Percentiles rank a stretch among this genome's conserved stretches.
phyloP scores from a whole-genome alignment of 2,329 filamentous ascomycete genomes.

The Lojkania enalia region DNA sequence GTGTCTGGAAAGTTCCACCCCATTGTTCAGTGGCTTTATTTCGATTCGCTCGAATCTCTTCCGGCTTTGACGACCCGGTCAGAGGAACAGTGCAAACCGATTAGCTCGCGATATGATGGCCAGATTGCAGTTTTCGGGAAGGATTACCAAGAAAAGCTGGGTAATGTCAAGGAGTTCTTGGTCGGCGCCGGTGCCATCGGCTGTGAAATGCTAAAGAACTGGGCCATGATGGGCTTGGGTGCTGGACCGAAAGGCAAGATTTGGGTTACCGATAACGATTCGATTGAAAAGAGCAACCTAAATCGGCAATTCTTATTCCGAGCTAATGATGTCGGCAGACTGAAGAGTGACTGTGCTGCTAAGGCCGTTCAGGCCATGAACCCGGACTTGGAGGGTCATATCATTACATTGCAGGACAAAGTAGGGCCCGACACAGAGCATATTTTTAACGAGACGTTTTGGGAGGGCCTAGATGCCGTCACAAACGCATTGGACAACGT shows the following conservation, averaged over 20 bases:
- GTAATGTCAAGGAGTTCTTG: constrained; percentile 88
- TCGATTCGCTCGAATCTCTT: constrained; percentile 95
- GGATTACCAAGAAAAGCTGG: constrained; percentile 91
- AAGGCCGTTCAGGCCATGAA: constrained; percentile 94
- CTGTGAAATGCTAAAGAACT: constrained; percentile 99
- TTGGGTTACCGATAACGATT: constrained; percentile 94
- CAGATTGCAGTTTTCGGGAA: constrained; percentile 95
- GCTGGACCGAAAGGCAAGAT: constrained; percentile 88
- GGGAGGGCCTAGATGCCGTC: constrained; percentile 82
- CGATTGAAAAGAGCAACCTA: constrained; percentile 97
- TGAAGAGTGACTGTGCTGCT: constrained; percentile 96
- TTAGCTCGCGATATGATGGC: constrained; percentile 87
- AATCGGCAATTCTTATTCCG: constrained; percentile 98
- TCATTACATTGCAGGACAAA: constrained; percentile 82
- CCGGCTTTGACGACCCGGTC: constrained; percentile 74
- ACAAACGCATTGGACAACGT: constrained; percentile 98
- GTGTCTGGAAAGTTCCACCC: constrained; percentile 98
- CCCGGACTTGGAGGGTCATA: constrained; percentile 84
- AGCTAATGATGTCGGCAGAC: constrained; percentile 85
- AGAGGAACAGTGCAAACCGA: constrained; percentile 85
- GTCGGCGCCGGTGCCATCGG: constrained; percentile 97
- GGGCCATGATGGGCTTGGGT: constrained; percentile 96
- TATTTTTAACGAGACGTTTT: constrained; percentile 93
- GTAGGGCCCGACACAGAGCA: constrained; percentile 91
- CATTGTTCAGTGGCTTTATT: constrained; percentile 95